These are phyloP conservation scores for Solanum corneliomulleri DNA, from an alignment of 257 asterid species.

Conservation along the genomic window DNA sequence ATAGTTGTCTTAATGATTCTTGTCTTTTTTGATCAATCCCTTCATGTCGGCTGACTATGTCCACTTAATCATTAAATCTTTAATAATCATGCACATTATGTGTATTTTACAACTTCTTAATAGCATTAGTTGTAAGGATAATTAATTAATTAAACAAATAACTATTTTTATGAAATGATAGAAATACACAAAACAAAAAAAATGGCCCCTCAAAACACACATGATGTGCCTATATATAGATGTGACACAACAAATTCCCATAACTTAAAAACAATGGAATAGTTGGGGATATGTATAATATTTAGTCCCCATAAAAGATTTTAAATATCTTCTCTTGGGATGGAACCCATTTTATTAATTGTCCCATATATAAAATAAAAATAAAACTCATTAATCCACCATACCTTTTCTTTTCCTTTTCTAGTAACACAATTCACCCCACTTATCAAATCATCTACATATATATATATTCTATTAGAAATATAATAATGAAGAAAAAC, in stretches of 20 bases:
- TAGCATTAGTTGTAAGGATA: background rate
- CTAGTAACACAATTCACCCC: background rate
- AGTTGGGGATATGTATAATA: background rate
- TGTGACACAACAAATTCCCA: background rate
- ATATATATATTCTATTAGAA: background rate
- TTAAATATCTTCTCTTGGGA: background rate
- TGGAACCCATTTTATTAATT: slow-evolving; percentile 4
- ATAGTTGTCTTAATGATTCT: background rate
- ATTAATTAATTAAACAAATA: background rate
- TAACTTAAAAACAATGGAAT: background rate
- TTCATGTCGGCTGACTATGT: background rate
- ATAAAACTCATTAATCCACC: background rate
- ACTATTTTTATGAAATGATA: background rate
- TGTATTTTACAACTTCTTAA: background rate
- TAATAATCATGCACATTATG: background rate
- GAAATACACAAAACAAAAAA: background rate
- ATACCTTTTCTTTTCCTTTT: background rate
- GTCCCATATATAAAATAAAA: background rate
- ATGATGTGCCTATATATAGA: background rate
- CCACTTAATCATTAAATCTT: background rate
- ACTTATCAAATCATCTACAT: background rate
- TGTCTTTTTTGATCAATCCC: background rate
- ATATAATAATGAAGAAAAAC: background rate
- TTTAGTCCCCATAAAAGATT: background rate
- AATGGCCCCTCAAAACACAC: background rate